These are phyloP conservation scores for Tetrahymena malaccensis DNA, from an alignment of 73 alveolate species.

Conservation along the genomic window DNA sequence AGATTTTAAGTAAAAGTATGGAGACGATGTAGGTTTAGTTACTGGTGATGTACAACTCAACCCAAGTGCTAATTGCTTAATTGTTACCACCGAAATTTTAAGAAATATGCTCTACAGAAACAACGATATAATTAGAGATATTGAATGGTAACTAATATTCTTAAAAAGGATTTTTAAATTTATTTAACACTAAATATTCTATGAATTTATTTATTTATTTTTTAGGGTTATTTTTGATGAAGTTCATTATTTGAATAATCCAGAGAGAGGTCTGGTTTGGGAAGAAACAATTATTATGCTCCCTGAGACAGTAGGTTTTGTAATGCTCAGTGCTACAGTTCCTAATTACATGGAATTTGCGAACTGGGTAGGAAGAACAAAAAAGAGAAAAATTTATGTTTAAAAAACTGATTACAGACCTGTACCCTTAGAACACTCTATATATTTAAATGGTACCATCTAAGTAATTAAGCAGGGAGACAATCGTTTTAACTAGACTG, in stretches of 20 bases:
- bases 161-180: too few relatives aligned
- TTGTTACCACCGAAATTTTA: slow-evolving; percentile 97
- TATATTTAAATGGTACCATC: slow-evolving; percentile 60
- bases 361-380: slow-evolving; percentile 96
- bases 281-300: slow-evolving; percentile 95
- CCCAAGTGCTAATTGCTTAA: slow-evolving; percentile 74
- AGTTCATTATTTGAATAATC: slow-evolving; percentile 93
- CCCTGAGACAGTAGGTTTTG: slow-evolving; percentile 64
- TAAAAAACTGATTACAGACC: slow-evolving; percentile 88
- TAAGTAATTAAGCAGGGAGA: slow-evolving; percentile 66
- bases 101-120: slow-evolving; percentile 73
- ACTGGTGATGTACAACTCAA: slow-evolving; percentile 79
- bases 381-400: slow-evolving; percentile 77
- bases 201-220: too few relatives aligned
- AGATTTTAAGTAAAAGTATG: slow-evolving; percentile 86
- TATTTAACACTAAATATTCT: too few relatives aligned
- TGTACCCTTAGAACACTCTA: slow-evolving; percentile 86
- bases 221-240: slow-evolving; percentile 42
- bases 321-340: slow-evolving; percentile 80
- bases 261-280: slow-evolving; percentile 99
- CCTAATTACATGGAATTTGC: slow-evolving; percentile 97
- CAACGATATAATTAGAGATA: slow-evolving; percentile 68
- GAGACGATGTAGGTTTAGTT: slow-evolving; percentile 88
- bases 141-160: slow-evolving; percentile 43
- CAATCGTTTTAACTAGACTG: neutral